Evolutionary conservation across 495 filamentous ascomycete species (phyloP).

Genomic region (Tuber melanosporum): DNA sequence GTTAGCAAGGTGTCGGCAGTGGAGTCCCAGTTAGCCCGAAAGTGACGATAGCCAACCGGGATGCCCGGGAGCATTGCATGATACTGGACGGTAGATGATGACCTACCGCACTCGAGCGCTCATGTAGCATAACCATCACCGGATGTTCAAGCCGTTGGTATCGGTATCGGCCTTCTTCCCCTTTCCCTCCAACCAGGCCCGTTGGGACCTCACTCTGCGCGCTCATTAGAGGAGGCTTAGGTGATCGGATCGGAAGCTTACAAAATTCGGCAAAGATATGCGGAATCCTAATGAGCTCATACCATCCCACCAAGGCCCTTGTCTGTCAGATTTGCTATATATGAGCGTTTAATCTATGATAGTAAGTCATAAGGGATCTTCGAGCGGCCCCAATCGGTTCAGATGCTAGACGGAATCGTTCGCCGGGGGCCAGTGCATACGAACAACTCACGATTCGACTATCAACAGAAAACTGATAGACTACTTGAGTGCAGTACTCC

Average conservation of each 20-base stretch:
- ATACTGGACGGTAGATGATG: no score
- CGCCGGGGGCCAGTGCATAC: background rate
- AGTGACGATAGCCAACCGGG: no score
- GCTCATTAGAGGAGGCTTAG: background rate
- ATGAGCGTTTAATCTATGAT: background rate
- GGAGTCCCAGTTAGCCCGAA: no score
- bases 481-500: background rate
- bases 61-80: no score
- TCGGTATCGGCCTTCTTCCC: no score
- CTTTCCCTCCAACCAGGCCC: no score
- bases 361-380: background rate
- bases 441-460: background rate
- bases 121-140: no score
- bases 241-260: background rate
- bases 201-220: background rate
- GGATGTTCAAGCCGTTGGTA: no score
- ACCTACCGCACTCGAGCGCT: no score
- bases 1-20: no score
- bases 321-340: background rate
- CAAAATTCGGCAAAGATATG: background rate
- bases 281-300: background rate
- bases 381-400: background rate
- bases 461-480: background rate
- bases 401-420: background rate
- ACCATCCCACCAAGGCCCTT: background rate